Conservation (phyloP, 176 grass and related monocot genomes). For the Tuctoria greenei region DNA sequence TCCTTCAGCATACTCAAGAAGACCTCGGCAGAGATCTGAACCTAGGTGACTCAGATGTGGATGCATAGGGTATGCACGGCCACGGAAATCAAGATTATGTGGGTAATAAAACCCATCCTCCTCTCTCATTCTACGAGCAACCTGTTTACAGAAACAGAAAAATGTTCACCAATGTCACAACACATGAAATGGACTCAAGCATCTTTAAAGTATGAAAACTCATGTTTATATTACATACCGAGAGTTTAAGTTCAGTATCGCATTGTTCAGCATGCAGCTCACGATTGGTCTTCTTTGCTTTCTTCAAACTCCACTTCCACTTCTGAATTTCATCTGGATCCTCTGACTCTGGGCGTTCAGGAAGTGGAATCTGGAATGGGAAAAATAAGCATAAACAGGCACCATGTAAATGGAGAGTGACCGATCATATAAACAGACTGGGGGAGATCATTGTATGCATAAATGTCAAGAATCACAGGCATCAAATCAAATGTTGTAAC, state of each 20-base stretch:
- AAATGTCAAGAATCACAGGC: slow-evolving; percentile 4
- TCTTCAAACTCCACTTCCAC: slow-evolving; percentile 81
- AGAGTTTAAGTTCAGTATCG: slow-evolving; percentile 91
- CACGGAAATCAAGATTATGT: slow-evolving; percentile 91
- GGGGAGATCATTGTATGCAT: not conserved
- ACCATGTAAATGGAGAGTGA: not conserved
- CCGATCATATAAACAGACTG: slow-evolving; percentile 6
- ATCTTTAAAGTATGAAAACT: slow-evolving; percentile 35
- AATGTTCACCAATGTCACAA: slow-evolving; percentile 23
- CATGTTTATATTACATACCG: slow-evolving; percentile 56
- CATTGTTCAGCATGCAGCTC: slow-evolving; percentile 92
- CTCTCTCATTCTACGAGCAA: slow-evolving; percentile 85
- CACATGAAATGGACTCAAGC: slow-evolving; percentile 1
- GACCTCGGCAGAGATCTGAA: slow-evolving; percentile 88
- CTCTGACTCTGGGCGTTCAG: slow-evolving; percentile 62
- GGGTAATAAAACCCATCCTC: slow-evolving; percentile 97
- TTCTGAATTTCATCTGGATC: slow-evolving; percentile 63
- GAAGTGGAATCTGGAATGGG: slow-evolving; percentile 59
- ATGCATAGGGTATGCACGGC: slow-evolving; percentile 94
- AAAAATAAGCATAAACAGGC: slow-evolving; percentile 24
- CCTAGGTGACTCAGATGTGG: slow-evolving; percentile 89
- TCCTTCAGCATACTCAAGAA: slow-evolving; percentile 90
- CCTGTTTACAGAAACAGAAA: slow-evolving; percentile 55
- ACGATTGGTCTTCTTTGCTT: slow-evolving; percentile 75
- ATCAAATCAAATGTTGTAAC: slow-evolving; percentile 34